Base-by-base conservation (phyloP, 352 stramenopile genomes). In the Globisporangium spinosum region DNA sequence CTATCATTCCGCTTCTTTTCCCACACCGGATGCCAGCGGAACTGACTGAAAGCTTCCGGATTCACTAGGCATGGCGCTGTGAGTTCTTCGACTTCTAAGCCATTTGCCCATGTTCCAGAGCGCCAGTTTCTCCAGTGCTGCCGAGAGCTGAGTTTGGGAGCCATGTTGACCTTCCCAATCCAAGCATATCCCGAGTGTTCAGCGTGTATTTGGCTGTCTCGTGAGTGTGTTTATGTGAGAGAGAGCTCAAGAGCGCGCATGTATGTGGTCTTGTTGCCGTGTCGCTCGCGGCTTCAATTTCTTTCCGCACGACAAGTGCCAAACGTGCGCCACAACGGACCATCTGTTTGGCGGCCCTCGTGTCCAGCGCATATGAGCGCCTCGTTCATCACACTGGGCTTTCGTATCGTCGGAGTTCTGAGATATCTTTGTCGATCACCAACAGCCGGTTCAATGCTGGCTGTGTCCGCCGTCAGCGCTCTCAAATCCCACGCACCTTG, bases 391-490 rank as follows among this genome's bases (percentile, higher is more conserved):
- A 43, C 35, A 34, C 7, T 38, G 10, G 17, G 27, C 0, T 15
- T 59, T 38, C 27, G 29, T 43, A 8, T 60, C 55, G 20, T 8
- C 5, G 10, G 2, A 8, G 47, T 22, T 56, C 40, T 65, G 35
- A 69, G 56, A 64, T 69, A 64, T 64, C 59, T 12, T 40, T 35
- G 59, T 43, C 59, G 59, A 65, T 56, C 59, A 65, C 45, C 59
- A 29, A 25, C 59, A 65, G 40, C 59, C 25, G 40, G 59, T 65
- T 65, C 40, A 23, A 15, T 62, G 57, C 15, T 29, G 38, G 9
- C 58, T 47, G 55, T 61, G 55, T 61, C 55, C 55, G 55, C 35
- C 34, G 34, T 53, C 58, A 25, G 55, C 20, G 17, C 51, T 23
- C 25, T 43, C 25, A 43, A 59, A 43, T 60, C 55, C 15, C 27